A percentile compares a stretch with the other conserved stretches of the same genome.
These are phyloP conservation scores for Suhomyces wounanorum DNA, from an alignment of 1,139 yeast species.

Conservation along the genomic window DNA sequence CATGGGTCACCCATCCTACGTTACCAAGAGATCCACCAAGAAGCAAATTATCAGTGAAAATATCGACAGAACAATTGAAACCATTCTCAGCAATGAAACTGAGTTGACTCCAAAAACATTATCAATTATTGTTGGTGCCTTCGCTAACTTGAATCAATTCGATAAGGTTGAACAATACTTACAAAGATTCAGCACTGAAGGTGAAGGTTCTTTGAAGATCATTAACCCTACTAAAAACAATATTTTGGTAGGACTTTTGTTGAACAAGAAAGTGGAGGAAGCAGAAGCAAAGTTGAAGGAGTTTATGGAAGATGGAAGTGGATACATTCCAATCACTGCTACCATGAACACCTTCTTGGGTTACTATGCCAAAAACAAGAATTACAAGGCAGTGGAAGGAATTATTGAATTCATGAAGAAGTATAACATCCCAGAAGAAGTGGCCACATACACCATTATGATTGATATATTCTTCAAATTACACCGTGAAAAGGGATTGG, in stretches of 20 bases:
- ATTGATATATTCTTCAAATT: constrained; percentile 58
- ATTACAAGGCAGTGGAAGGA: constrained; percentile 42
- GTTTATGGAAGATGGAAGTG: constrained; percentile 27
- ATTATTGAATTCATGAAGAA: constrained; percentile 40
- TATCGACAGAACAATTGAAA: constrained; percentile 33
- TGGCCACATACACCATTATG: constrained; percentile 66
- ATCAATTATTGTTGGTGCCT: constrained; percentile 37
- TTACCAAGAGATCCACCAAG: constrained; percentile 18
- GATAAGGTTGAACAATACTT: constrained; percentile 36
- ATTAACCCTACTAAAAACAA: constrained; percentile 38
- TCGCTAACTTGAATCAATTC: constrained; percentile 37
- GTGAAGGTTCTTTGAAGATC: constrained; percentile 25
- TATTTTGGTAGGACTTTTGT: constrained; percentile 37
- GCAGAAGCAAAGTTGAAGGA: constrained; percentile 39
- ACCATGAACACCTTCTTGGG: constrained; percentile 42
- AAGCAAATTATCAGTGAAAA: constrained; percentile 20
- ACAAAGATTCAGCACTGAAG: constrained; percentile 21
- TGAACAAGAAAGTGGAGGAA: constrained; percentile 30
- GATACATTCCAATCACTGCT: constrained; percentile 35
- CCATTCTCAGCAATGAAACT: constrained; percentile 29
- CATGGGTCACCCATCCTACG: constrained; percentile 36
- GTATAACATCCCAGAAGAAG: constrained; percentile 55
- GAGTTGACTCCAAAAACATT: constrained; percentile 32
- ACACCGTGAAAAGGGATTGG: constrained; percentile 44
- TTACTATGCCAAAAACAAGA: constrained; percentile 32